Evolutionary conservation across 306 rosid genomes (phyloP), one percentile per base, ranked within the genome.

Genomic region (Quercus aquifolioides): DNA sequence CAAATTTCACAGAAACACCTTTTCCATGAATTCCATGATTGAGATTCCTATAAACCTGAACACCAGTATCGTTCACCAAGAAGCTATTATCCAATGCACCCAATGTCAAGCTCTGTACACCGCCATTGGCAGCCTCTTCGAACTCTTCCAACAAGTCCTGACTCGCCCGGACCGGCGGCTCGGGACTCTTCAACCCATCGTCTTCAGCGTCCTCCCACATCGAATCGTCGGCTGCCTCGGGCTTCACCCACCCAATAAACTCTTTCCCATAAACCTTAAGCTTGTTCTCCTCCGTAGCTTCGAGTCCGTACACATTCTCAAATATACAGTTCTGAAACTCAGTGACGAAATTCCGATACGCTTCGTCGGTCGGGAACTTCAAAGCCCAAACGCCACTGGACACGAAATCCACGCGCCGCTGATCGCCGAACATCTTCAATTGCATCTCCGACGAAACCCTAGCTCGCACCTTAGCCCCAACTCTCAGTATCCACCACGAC

Each of bases 1-100:
- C 90, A 20, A 89, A 92, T 67, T 88, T 92, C 71, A 91, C 90
- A 3, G 82, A 79, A 19, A 92, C 84, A 1, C 98, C 98, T 80
- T 92, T 94, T 71, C 98, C 94, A 74, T 91, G 97, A 80, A 94
- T 92, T 7, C 97, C 97, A 65, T 86, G 83, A 41, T 82, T 76
- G 31, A 88, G 86, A 82, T 94, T 94, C 81, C 86, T 86, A 67
- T 89, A 92, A 54, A 94, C 97, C 74, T 92, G 96, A 82, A 94
- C 94, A 1, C 94, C 97, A 0, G 77, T 19, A 21, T 94, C 91
- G 20, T 84, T 92, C 64, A 94, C 92, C 81, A 92, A 81, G 89
- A 88, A 94, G 71, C 98, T 94, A 31, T 94, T 92, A 28, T 91
- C 98, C 75, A 94, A 72, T 13, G 98, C 97, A 17, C 98, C 97